Evolutionary conservation across 2,329 filamentous ascomycete genomes (phyloP), one percentile per base, ranked within the genome.

Genomic region (Alternaria sp.): DNA sequence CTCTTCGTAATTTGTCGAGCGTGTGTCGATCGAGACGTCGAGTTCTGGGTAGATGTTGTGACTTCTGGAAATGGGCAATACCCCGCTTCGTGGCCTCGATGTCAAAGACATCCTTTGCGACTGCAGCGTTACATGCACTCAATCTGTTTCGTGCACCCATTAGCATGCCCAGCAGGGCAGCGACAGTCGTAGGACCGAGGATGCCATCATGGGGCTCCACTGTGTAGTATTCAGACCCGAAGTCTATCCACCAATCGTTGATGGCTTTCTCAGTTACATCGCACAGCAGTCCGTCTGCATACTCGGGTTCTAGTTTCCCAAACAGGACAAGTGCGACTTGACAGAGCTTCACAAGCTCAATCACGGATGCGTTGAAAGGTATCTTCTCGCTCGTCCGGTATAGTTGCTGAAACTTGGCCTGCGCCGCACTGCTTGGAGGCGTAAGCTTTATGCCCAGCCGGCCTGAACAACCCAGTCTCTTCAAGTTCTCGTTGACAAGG

Each of bases 181-280:
- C 88, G 7, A 98, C 93, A 0, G 93, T 97, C 0, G 92, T 96
- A 2, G 95, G 93, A 0, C 95, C 95, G 2, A 99, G 81, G 23
- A 96, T 93, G 11, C 94, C 94, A 78, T 99, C 95, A 9, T 90
- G 90, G 1, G 95, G 94, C 76, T 98, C 95, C 33, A 93, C 86
- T 54, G 94, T 96, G 81, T 94, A 97, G 71, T 95, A 89, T 66
- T 98, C 94, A 0, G 89, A 89, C 2, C 95, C 95, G 59, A 97
- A 90, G 70, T 97, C 92, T 1, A 91, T 89, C 95, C 95, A 98
- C 95, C 95, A 99, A 75, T 97, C 91, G 61, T 89, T 90, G 68
- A 98, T 88, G 2, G 93, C 92, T 61, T 85, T 89, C 76, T 99
- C 95, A 0, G 95, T 98, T 41, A 95, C 84, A 79, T 99, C 95